Evolutionary conservation across 2,329 filamentous ascomycete genomes (phyloP), one percentile per base, ranked within the genome.

Genomic region (Chrysosphaeria jannelii): DNA sequence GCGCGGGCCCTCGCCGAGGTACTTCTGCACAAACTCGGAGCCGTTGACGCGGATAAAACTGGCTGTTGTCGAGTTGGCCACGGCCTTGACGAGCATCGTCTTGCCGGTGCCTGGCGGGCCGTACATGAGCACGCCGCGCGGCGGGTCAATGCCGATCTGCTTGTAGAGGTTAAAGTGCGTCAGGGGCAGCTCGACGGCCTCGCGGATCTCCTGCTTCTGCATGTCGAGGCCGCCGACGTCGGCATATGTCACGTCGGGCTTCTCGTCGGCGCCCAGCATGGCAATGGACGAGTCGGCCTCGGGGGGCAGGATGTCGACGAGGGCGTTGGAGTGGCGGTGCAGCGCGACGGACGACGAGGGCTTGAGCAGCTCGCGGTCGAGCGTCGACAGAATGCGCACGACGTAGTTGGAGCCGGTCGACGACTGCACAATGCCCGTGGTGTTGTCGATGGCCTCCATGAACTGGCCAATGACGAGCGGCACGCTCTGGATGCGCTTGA

Each of bases 371-470:
- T 97, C 85, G 42, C 85, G 81, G 47, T 97, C 85, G 42, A 97
- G 75, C 5, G 85, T 97, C 20, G 85, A 93, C 30, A 97, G 67
- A 37, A 97, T 91, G 30, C 85, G 76, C 36, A 97, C 85, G 39
- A 93, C 85, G 44, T 97, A 97, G 57, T 97, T 97, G 26, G 79
- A 91, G 26, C 85, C 85, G 16, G 85, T 97, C 32, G 78, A 91
- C 23, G 81, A 93, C 47, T 97, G 85, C 31, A 97, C 85, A 35
- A 97, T 97, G 27, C 85, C 85, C 33, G 85, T 97, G 47, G 91
- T 97, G 50, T 97, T 85, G 45, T 97, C 85, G 41, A 97, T 97
- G 26, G 85, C 85, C 50, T 97, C 85, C 85, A 97, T 97, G 43
- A 97, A 97, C 48, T 97, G 85, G 29, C 85, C 85, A 43, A 97